Base-by-base conservation (phyloP, 192 early-diverging fungal genomes). In the Umbelopsis isabellina region DNA sequence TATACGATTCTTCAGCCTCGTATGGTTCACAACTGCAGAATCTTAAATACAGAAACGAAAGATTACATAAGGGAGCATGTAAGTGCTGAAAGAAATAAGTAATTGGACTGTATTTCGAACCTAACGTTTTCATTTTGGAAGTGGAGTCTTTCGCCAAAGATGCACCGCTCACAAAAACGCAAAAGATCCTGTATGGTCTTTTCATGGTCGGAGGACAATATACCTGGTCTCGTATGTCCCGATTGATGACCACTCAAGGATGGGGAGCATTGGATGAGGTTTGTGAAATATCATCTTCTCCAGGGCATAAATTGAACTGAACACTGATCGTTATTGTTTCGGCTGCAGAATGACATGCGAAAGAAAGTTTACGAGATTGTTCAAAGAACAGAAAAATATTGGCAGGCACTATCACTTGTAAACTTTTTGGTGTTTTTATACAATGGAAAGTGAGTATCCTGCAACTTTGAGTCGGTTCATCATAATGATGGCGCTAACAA, bases 351-450 rank as follows among this genome's bases (percentile, higher is more conserved):
- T 37, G 78, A 86, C 55, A 76, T 76, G 35, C 83, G 82, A n/a
- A 77, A 82, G 18, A 79, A 79, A 49, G 35, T 83, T 22, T 92
- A 89, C 84, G 80, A 81, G 61, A 23, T 85, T 23, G 51, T 87
- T 15, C 85, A 91, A 69, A 80, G 80, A 22, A 68, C 84, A n/a
- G 92, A 95, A 76, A 84, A 84, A 9, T 52, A 85, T 16, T 87
- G 83, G 72, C 75, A 86, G 50, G 77, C 85, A 23, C 77, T 89
- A 9, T 85, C 89, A 18, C 70, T 96, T 64, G 46, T 90, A 12
- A 98, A 98, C 74, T 94, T 98, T 74, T 75, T 95, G 25, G 85
- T 87, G 9, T 98, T 96, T 74, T 77, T 98, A 30, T 90, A 88
- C 47, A 86, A 89, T 15, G 95, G 95, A 68, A 91, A 88, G 89